Conservation (phyloP, 2,329 filamentous ascomycete species). For the Botrytis tulipae region DNA sequence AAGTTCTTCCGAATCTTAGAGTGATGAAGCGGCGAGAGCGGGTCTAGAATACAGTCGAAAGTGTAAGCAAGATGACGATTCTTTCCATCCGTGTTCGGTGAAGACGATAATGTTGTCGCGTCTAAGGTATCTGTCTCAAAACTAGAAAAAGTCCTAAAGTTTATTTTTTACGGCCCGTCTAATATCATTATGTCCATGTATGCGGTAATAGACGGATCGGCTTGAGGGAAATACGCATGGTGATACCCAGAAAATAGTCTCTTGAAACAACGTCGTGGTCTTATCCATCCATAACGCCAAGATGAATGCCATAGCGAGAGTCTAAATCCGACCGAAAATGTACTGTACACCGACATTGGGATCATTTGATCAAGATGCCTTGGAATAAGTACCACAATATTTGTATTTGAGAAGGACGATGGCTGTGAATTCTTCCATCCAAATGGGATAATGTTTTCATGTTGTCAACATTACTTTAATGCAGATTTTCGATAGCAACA, state of each 20-base stretch:
- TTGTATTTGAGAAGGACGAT: neutral
- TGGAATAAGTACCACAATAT: no score
- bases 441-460: neutral
- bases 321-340: conserved; percentile 1
- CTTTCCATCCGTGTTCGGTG: neutral
- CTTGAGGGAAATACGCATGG: neutral
- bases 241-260: neutral
- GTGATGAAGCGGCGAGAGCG: neutral
- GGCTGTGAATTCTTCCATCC: neutral
- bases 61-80: conserved; percentile 4
- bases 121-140: neutral
- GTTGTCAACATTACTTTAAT: neutral
- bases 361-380: neutral
- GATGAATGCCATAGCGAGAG: neutral
- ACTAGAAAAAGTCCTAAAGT: neutral
- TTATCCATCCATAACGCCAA: conserved; percentile 3
- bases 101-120: neutral
- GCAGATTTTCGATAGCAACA: neutral
- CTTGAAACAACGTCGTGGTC: neutral
- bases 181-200: neutral
- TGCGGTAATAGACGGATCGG: neutral
- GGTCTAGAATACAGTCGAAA: conserved; percentile 16
- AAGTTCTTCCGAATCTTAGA: conserved; percentile 1
- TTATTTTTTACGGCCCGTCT: neutral
- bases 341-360: neutral